Evolutionary conservation across 352 stramenopile genomes (phyloP).

Genomic region (Bremia lactucae): DNA sequence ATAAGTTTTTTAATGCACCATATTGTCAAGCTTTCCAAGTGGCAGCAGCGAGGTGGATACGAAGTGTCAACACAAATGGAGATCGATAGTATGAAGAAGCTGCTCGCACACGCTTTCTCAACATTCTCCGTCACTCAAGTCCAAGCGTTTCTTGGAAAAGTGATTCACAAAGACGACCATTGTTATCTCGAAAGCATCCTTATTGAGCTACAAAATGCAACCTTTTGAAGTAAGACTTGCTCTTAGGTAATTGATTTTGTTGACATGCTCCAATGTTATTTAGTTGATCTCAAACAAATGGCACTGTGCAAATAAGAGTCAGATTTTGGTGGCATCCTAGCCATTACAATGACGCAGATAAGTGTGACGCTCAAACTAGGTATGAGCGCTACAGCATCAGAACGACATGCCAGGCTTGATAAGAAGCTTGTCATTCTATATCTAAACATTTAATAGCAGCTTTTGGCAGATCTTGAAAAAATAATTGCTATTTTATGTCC

Average conservation of each 20-base stretch:
- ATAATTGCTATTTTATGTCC: too few species aligned
- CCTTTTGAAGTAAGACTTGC: conserved; percentile 7
- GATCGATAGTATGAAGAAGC: conserved; percentile 26
- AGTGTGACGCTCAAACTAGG: too few species aligned
- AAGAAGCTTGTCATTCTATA: too few species aligned
- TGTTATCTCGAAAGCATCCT: conserved; percentile 27
- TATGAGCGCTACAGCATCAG: too few species aligned
- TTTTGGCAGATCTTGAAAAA: too few species aligned
- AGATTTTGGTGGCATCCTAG: too few species aligned
- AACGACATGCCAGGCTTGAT: too few species aligned
- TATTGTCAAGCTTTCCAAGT: conserved; percentile 31
- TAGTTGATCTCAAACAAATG: too few species aligned
- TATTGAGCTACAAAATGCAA: conserved; percentile 17
- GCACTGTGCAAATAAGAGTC: too few species aligned
- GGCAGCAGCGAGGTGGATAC: conserved; percentile 11
- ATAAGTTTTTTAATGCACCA: conserved; percentile 43
- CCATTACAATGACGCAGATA: too few species aligned
- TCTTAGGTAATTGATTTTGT: not conserved
- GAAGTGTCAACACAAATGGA: conserved; percentile 18
- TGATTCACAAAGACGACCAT: conserved; percentile 27
- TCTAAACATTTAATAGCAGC: too few species aligned
- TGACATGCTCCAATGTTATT: too few species aligned
- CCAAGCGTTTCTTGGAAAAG: conserved; percentile 36
- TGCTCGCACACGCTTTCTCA: conserved; percentile 30
- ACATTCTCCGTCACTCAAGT: conserved; percentile 31